These are phyloP conservation scores for Penicillium mononematosum DNA, from an alignment of 495 filamentous ascomycete genomes.

Conservation along the genomic window DNA sequence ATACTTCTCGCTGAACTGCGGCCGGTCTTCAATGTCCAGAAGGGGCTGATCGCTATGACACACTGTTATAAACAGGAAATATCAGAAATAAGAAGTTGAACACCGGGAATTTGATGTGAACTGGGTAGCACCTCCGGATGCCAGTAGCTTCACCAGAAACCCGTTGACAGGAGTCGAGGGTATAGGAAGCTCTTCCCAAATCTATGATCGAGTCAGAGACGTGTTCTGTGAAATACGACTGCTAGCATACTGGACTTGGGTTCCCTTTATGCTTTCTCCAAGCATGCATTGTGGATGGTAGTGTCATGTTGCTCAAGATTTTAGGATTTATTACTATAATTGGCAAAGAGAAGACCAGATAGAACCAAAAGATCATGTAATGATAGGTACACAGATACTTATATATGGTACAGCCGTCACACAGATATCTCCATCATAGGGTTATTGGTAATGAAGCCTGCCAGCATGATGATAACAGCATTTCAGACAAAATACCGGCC, in stretches of 20 bases:
- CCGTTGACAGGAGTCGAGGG: constrained; percentile 14
- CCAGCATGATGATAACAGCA: neutral
- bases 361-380: neutral
- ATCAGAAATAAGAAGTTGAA: neutral
- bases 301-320: neutral
- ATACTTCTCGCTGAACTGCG: constrained; percentile 26
- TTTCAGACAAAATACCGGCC: neutral
- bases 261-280: constrained; percentile 30
- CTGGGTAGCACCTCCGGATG: constrained; percentile 17
- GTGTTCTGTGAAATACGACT: neutral
- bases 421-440: no score
- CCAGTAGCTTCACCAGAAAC: constrained; percentile 20
- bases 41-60: constrained; percentile 27
- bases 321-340: neutral
- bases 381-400: neutral
- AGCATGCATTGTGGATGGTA: constrained; percentile 21
- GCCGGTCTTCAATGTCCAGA: constrained; percentile 23
- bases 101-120: neutral
- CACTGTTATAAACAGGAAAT: constrained; percentile 4
- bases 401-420: neutral
- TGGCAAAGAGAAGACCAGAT: neutral
- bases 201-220: constrained; percentile 3
- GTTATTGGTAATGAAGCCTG: neutral
- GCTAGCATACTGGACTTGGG: constrained; percentile 11
- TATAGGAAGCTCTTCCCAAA: constrained; percentile 22